These are phyloP conservation scores for Wickerhamomyces kurtzmanii DNA, from an alignment of 805 yeast species.

Conservation along the genomic window DNA sequence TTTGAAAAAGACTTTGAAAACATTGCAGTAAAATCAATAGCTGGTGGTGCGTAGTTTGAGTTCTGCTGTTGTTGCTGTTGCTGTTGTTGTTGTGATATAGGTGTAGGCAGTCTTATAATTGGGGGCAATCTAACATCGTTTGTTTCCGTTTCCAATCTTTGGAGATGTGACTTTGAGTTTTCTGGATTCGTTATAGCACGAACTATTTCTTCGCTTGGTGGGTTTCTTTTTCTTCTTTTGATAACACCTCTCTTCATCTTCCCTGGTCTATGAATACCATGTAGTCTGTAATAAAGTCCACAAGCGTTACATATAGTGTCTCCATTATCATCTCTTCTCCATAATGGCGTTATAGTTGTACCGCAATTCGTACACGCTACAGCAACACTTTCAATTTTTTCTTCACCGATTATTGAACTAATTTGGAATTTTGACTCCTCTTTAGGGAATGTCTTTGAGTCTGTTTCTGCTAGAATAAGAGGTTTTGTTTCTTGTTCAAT, in stretches of 20 bases:
- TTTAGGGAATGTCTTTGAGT: conserved; percentile 1
- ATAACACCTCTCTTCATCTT: conserved; percentile 65
- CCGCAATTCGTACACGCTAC: conserved; percentile 80
- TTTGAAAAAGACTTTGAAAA: conserved; percentile 12
- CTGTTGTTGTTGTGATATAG: too few species aligned
- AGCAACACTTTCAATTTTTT: conserved; percentile 35
- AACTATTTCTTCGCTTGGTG: neutral
- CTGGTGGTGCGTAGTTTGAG: conserved; percentile 19
- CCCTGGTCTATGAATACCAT: conserved; percentile 70
- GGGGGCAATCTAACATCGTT: conserved; percentile 15
- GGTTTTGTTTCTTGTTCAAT: conserved; percentile 2
- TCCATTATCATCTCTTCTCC: conserved; percentile 79
- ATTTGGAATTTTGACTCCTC: conserved; percentile 6
- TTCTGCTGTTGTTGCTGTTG: neutral
- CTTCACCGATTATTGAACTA: conserved; percentile 11
- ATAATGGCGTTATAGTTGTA: conserved; percentile 77
- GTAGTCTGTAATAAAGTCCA: conserved; percentile 68
- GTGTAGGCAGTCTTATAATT: conserved; percentile 13
- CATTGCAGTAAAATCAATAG: conserved; percentile 30
- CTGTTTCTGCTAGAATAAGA: neutral
- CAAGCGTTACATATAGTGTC: conserved; percentile 86
- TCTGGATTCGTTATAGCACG: neutral
- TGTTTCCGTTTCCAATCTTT: conserved; percentile 1
- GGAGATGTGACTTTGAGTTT: neutral
- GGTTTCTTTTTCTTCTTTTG: conserved; percentile 56